Evolutionary conservation across 306 rosid genomes (phyloP).

Genomic region (Cajanus cajan): DNA sequence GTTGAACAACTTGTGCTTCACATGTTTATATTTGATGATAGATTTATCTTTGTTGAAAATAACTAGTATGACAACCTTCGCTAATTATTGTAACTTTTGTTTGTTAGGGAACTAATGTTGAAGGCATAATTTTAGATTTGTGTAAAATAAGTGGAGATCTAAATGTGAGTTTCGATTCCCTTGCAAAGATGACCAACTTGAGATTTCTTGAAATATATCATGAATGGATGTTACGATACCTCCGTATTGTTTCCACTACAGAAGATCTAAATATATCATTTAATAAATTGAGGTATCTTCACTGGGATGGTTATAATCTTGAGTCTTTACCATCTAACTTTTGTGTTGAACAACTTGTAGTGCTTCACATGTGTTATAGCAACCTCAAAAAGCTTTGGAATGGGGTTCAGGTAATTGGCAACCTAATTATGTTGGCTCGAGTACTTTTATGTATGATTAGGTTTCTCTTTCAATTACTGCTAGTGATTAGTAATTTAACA

Average conservation of each 20-base stretch:
- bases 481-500: too few relatives aligned
- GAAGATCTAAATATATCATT: too few relatives aligned
- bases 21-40: too few relatives aligned
- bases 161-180: too few relatives aligned
- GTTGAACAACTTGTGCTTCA: too few relatives aligned
- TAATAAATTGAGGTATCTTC: not conserved
- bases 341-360: not conserved
- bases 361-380: not conserved
- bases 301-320: not conserved
- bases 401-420: not conserved
- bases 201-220: too few relatives aligned
- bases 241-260: not conserved
- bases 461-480: too few relatives aligned
- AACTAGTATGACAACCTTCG: not conserved
- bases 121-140: not conserved
- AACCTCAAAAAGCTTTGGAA: constrained; percentile 7
- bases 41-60: not conserved
- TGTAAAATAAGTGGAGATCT: not conserved
- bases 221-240: not conserved
- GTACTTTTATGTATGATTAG: too few relatives aligned
- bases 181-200: not conserved
- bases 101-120: not conserved
- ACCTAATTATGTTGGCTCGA: too few relatives aligned
- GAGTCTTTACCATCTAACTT: not conserved
- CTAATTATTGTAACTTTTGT: not conserved